These are phyloP conservation scores for Peronosclerospora sorghi DNA, from an alignment of 352 stramenopile species.

Conservation along the genomic window DNA sequence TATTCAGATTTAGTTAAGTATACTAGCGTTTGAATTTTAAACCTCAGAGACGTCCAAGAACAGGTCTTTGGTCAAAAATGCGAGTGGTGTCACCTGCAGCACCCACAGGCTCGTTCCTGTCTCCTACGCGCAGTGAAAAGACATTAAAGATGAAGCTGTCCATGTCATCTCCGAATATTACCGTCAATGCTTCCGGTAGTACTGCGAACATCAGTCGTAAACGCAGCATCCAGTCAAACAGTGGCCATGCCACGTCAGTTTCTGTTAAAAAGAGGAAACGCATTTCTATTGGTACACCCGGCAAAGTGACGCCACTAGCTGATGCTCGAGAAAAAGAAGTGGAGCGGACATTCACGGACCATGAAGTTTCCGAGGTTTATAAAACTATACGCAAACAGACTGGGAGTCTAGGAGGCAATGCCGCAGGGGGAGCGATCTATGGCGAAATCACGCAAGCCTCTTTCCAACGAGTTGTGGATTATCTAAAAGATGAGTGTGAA, in stretches of 20 bases:
- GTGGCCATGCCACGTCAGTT: conserved; percentile 5
- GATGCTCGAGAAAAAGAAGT: conserved; percentile 47
- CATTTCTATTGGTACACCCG: conserved; percentile 52
- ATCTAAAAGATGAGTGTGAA: conserved; percentile 88
- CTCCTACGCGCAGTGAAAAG: conserved; percentile 10
- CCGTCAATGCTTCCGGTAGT: not conserved
- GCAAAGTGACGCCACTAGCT: conserved; percentile 63
- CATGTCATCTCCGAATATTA: conserved; percentile 1
- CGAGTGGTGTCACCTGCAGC: conserved; percentile 10
- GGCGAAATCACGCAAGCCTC: conserved; percentile 94
- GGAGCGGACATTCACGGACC: conserved; percentile 62
- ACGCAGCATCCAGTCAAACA: conserved; percentile 21
- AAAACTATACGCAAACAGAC: conserved; percentile 90
- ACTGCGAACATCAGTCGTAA: conserved; percentile 23
- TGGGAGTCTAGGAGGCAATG: conserved; percentile 90
- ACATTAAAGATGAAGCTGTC: not conserved
- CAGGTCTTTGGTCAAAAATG: conserved; percentile 15
- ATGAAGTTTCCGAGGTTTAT: conserved; percentile 85
- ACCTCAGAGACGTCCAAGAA: not conserved
- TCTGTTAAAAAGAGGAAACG: conserved; percentile 46
- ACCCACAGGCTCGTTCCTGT: conserved; percentile 8
- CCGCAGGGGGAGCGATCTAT: conserved; percentile 93
- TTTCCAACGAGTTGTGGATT: conserved; percentile 95
- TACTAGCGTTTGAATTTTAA: not conserved
- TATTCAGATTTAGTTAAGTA: not conserved